phyloP scores from a whole-genome alignment of 1,139 yeast genomes.

The Saccharomyces hybrid region DNA sequence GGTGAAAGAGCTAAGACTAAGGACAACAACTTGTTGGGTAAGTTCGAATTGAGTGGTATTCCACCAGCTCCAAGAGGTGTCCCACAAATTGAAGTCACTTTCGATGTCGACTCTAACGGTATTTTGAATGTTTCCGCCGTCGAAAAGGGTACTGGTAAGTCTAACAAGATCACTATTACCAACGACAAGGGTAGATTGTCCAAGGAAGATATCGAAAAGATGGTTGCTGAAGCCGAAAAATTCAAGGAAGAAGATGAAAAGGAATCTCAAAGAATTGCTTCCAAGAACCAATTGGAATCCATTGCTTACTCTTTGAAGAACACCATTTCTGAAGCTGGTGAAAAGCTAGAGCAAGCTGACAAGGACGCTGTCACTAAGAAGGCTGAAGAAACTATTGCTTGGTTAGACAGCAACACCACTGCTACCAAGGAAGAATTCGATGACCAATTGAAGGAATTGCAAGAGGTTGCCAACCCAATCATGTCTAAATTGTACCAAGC shows the following conservation, averaged over 20 bases:
- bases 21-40: slow-evolving; percentile 91
- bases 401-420: slow-evolving; percentile 85
- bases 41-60: slow-evolving; percentile 84
- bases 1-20: slow-evolving; percentile 92
- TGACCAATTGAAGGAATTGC: slow-evolving; percentile 90
- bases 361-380: slow-evolving; percentile 72
- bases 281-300: slow-evolving; percentile 88
- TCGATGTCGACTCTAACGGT: slow-evolving; percentile 89
- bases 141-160: slow-evolving; percentile 83
- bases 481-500: slow-evolving; percentile 85
- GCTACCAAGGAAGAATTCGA: slow-evolving; percentile 81
- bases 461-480: slow-evolving; percentile 89
- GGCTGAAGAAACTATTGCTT: slow-evolving; percentile 74
- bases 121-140: slow-evolving; percentile 89
- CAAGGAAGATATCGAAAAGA: slow-evolving; percentile 88
- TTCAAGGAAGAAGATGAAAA: slow-evolving; percentile 78
- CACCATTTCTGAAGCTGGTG: slow-evolving; percentile 70
- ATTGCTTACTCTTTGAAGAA: slow-evolving; percentile 86
- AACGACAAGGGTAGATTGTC: slow-evolving; percentile 96
- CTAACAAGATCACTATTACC: slow-evolving; percentile 73
- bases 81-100: slow-evolving; percentile 89
- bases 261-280: slow-evolving; percentile 69
- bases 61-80: slow-evolving; percentile 97
- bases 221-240: slow-evolving; percentile 88
- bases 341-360: slow-evolving; percentile 76